A percentile compares a stretch with the other conserved stretches of the same genome.
Conservation (phyloP, 352 stramenopile genomes). For the Phytophthora ramorum region DNA sequence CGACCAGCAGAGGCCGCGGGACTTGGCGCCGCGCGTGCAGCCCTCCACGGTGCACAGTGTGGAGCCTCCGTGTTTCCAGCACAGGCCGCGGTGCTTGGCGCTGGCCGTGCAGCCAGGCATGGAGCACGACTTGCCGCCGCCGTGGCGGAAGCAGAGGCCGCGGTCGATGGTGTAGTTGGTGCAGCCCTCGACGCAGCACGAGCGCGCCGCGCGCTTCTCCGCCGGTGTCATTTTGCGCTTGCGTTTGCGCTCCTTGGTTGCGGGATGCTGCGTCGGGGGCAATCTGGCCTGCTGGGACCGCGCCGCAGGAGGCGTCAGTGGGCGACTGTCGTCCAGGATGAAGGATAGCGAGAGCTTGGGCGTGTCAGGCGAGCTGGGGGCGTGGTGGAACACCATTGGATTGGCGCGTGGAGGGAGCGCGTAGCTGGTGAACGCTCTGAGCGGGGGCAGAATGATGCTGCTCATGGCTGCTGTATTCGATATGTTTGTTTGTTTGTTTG, state of each 20-base stretch:
- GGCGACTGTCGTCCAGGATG: conserved; percentile 29
- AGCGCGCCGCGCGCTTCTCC: conserved; percentile 32
- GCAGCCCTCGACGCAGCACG: conserved; percentile 48
- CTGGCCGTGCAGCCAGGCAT: conserved; percentile 50
- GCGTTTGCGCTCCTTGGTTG: background rate
- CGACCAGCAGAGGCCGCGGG: conserved; percentile 55
- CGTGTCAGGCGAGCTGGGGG: background rate
- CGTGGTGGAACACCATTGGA: conserved; percentile 3
- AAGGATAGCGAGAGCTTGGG: conserved; percentile 33
- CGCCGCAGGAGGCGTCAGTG: conserved; percentile 15
- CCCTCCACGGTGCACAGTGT: conserved; percentile 21
- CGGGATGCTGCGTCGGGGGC: conserved; percentile 1
- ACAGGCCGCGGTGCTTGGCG: conserved; percentile 55
- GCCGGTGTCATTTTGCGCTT: conserved; percentile 11
- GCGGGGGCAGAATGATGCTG: conserved; percentile 21
- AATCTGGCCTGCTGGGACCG: background rate
- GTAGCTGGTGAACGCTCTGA: conserved; percentile 16
- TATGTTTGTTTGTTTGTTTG: background rate
- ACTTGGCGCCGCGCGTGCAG: conserved; percentile 43
- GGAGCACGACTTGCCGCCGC: conserved; percentile 56
- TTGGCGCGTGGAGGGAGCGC: conserved; percentile 1
- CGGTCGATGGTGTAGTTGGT: conserved; percentile 63
- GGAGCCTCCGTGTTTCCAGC: conserved; percentile 40
- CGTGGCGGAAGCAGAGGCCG: conserved; percentile 48
- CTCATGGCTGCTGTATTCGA: conserved; percentile 6